Evolutionary conservation across 1,139 yeast genomes (phyloP), one percentile per base, ranked within the genome.

Genomic region (Yamadazyma trypodendri): DNA sequence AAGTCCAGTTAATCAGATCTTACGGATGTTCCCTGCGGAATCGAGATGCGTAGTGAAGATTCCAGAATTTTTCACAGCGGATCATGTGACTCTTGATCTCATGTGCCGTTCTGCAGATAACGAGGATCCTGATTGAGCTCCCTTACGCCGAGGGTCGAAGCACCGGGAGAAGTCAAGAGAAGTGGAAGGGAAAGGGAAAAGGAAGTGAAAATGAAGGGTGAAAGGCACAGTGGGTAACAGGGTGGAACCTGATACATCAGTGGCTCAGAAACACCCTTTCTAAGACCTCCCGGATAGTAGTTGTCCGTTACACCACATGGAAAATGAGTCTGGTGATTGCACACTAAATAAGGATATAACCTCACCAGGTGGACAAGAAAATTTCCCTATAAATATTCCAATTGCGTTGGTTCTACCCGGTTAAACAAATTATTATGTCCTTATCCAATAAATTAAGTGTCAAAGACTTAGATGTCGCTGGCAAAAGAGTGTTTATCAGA

Each of bases 401-500:
- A 36, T 31, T 33, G 24, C 28, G 18, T 14, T 22, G 29, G 35
- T 27, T 18, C 28, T 14, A 28, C 15, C 23, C 21, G 13, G 21
- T 14, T 12, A 28, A 28, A 16, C 30, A 29, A 24, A 22, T 4
- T 21, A 29, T 39, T 24, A 87, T 90, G 97, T 90, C 97, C 55
- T 81, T 92, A 64, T 82, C 95, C 42, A 85, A 77, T 68, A 90
- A 90, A 72, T 79, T 90, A 55, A 84, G 96, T 44, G 95, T 90
- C 65, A 81, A 84, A 63, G 97, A 90, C 70, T 75, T 92, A 55
- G 79, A 80, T 63, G 82, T 87, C 67, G 66, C 83, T 59, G 89
- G 79, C 66, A 89, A 89, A 77, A 80, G 95, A 61, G 97, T 90
- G 60, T 88, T 90, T 72, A 88, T 90, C 77, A 84, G 97, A 72